Base-by-base conservation (phyloP, 2,329 filamentous ascomycete genomes). In the Pyrenophora seminiperda region DNA sequence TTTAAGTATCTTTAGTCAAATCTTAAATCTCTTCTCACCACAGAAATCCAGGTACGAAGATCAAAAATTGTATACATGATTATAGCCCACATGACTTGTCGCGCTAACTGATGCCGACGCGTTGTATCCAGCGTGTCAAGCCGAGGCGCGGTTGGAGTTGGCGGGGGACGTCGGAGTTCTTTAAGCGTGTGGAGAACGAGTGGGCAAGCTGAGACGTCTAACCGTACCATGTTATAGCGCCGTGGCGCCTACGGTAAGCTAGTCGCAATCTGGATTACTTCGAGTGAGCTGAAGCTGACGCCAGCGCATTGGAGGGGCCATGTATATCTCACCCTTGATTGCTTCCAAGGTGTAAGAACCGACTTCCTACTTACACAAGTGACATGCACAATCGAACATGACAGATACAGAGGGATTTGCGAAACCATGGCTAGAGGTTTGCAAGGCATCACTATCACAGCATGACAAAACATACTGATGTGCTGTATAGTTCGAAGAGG, bases 401-500 rank as follows among this genome's bases (percentile, higher is more conserved):
- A 17, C 30, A 27, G 24, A 10, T 17, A 49, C 51, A 33, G 59
- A 64, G 41, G 64, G 61, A 11, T 64, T 66, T 30, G 65, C 65
- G 22, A 58, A 62, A 53, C 62, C 64, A 32, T 68, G 65, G 65
- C 14, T 64, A 24, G 65, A 68, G 57, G 65, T 65, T 20, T 18
- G 51, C 20, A 30, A 5, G 5, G 19, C 34, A 5, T 7, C 67
- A 17, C 56, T 58, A 54, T 67, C 30, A 40, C n/a, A 4, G 2
- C 9, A 10, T n/a, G 14, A 18, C 20, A 29, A n/a, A 1, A 2
- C 6, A 11, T 27, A 64, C 14, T 34, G 18, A 42, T 46, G 9
- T 44, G 3, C 32, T n/a, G 9, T 22, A 11, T 17, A 71, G 67
- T 70, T 72, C 31, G 67, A 70, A 54, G 54, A 69, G 36, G 67